Evolutionary conservation across 768 basidiomycete genomes (phyloP).

Genomic region (Lactarius quietus): DNA sequence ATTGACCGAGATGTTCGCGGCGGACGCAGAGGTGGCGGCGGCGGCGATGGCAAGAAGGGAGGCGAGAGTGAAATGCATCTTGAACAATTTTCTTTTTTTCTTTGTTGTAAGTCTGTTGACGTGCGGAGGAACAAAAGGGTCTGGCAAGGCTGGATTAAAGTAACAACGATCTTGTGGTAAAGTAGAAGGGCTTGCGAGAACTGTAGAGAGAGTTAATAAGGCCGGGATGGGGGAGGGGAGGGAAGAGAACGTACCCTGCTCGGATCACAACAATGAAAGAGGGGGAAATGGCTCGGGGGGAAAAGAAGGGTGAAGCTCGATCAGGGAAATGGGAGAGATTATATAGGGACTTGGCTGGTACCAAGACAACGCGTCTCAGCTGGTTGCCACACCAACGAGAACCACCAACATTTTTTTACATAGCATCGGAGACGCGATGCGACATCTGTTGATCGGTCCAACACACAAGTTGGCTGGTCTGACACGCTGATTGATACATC

Average conservation of each 20-base stretch:
- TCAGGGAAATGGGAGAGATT: not conserved
- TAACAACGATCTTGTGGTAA: not conserved
- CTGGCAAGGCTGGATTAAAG: constrained; percentile 12
- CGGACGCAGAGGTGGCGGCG: constrained; percentile 16
- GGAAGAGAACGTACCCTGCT: constrained; percentile 42
- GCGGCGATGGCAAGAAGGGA: constrained; percentile 19
- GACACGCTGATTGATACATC: not conserved
- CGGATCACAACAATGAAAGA: constrained; percentile 37
- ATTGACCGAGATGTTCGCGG: constrained; percentile 7
- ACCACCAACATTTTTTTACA: not conserved
- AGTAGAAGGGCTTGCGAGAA: constrained; percentile 23
- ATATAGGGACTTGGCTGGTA: not conserved
- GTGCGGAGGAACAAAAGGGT: not conserved
- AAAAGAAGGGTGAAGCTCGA: not conserved
- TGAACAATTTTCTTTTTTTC: not conserved
- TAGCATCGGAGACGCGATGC: not conserved
- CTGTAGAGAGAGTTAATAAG: not conserved
- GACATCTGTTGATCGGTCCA: not conserved
- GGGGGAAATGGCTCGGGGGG: constrained; percentile 33
- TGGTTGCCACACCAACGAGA: constrained; percentile 15
- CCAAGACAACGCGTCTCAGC: not conserved
- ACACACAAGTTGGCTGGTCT: not conserved
- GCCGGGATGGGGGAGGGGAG: not conserved
- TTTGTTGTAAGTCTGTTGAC: constrained; percentile 15
- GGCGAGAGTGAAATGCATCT: constrained; percentile 23